Evolutionary conservation across 2,329 filamentous ascomycete genomes (phyloP), one percentile per base, ranked within the genome.

Genomic region (Aureobasidium sp.): DNA sequence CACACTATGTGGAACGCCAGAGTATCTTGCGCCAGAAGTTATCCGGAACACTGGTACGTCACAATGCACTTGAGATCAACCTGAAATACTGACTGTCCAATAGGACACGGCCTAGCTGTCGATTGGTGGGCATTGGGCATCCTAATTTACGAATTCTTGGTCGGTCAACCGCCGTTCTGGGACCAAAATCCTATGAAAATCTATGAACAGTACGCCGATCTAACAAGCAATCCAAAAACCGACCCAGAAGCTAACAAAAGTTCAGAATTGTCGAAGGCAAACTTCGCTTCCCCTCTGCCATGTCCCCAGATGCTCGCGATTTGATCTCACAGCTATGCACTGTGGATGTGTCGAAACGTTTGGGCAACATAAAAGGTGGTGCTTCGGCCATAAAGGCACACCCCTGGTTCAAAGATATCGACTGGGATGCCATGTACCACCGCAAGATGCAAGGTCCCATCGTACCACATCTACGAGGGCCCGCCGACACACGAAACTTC

Each of bases 81-180:
- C 45, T 11, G 14, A 5, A 8, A 54, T 30, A 25, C 21, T 49
- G 21, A 59, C 27, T 34, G 65, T 29, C 10, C 8, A 61, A 8
- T 74, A 72, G 82, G 84, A 27, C 84, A 87, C 68, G 83, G 84
- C 59, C 81, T 82, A 50, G 88, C 89, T 14, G 89, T 93, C 39
- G 89, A 93, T 77, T 93, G 89, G 89, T 93, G 90, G 90, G 89
- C 90, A 0, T 79, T 94, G 67, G 90, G 90, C 30, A 91, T 93
- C 66, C 75, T 94, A 61, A 86, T 93, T 63, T 93, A 91, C 73
- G 90, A 94, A 71, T 93, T 93, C 70, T 77, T 93, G 53, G 91
- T 90, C 10, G 90, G 90, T 32, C 91, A 92, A 70, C 90, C 90
- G 14, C 90, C 90, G 0, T 94, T 93, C 71, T 94, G 89, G 88